Conservation (phyloP, 2,329 filamentous ascomycete genomes). For the Shiraia bambusicola region DNA sequence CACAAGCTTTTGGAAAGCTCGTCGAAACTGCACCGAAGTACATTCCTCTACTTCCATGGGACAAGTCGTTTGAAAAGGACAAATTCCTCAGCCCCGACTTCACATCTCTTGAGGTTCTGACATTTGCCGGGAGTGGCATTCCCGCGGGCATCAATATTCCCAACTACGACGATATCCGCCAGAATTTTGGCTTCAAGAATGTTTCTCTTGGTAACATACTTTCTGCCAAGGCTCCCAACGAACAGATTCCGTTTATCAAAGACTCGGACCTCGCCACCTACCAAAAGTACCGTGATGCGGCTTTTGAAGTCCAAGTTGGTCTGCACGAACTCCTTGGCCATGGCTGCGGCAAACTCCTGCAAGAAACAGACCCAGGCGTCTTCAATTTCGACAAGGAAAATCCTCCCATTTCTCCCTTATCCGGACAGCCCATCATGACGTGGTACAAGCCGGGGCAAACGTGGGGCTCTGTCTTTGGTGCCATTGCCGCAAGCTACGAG, state of each 20-base stretch:
- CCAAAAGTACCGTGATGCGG: constrained; percentile 77
- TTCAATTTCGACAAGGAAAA: constrained; percentile 88
- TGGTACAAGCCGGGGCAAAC: constrained; percentile 97
- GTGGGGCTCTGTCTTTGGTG: constrained; percentile 89
- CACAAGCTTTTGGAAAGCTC: constrained; percentile 80
- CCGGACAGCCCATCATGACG: constrained; percentile 72
- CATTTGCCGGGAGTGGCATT: constrained; percentile 67
- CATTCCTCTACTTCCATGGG: constrained; percentile 90
- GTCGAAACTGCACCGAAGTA: constrained; percentile 78
- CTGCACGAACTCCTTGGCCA: constrained; percentile 89
- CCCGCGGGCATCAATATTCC: constrained; percentile 62
- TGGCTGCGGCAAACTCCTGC: constrained; percentile 88
- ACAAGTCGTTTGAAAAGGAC: constrained; percentile 88
- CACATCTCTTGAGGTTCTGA: constrained; percentile 87
- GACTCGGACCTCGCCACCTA: constrained; percentile 76
- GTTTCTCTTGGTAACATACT: constrained; percentile 92
- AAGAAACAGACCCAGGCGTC: constrained; percentile 77
- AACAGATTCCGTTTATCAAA: constrained; percentile 87
- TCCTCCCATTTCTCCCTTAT: constrained; percentile 79
- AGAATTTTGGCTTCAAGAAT: constrained; percentile 87
- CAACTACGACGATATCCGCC: constrained; percentile 66
- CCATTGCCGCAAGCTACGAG: constrained; percentile 85
- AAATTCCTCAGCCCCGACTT: constrained; percentile 95
- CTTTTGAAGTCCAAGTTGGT: constrained; percentile 94
- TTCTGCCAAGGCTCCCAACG: constrained; percentile 85